These are phyloP conservation scores for Prosopis cineraria DNA, from an alignment of 306 rosid species.

Conservation along the genomic window DNA sequence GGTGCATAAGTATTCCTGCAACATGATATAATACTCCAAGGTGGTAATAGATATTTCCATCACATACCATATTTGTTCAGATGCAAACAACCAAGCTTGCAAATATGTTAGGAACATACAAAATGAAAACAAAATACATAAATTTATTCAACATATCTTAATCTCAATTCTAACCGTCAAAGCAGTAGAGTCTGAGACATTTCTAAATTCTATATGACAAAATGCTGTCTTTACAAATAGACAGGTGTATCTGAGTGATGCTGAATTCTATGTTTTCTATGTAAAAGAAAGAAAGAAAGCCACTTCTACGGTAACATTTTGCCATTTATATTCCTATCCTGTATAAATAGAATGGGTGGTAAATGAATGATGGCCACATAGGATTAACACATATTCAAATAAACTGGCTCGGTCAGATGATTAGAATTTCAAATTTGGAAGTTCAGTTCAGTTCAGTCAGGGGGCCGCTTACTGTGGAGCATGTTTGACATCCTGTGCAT, in stretches of 20 bases:
- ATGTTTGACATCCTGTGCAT: constrained; percentile 49
- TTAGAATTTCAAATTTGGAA: background rate
- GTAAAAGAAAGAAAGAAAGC: background rate
- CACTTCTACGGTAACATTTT: background rate
- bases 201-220: background rate
- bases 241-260: background rate
- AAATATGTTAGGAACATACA: background rate
- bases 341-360: background rate
- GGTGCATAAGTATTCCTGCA: background rate
- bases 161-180: background rate
- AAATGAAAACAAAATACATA: background rate
- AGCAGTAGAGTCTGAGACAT: background rate
- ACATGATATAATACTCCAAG: background rate
- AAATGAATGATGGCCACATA: background rate
- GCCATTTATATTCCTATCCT: background rate
- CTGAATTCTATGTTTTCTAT: background rate
- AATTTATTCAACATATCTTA: background rate
- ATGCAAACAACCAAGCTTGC: background rate
- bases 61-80: background rate
- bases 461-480: constrained; percentile 48
- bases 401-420: background rate
- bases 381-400: background rate
- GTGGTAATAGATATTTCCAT: background rate
- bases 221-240: background rate
- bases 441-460: background rate